Evolutionary conservation across 2,329 filamentous ascomycete genomes (phyloP).

Genomic region (Lecanicillium sp.): DNA sequence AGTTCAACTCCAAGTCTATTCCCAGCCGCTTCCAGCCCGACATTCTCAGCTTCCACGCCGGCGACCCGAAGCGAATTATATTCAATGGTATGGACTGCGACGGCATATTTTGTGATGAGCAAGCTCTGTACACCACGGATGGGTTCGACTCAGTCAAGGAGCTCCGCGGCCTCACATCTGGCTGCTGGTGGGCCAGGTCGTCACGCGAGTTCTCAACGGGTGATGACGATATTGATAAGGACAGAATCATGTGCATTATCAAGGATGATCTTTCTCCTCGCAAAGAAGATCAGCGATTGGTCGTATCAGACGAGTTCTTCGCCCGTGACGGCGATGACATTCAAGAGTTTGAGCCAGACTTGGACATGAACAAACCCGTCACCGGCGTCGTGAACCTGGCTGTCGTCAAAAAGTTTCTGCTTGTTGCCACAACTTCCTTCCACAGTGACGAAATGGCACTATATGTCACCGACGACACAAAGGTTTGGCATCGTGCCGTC

Average conservation of each 20-base stretch:
- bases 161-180: slow-evolving; percentile 59
- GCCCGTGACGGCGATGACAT: slow-evolving; percentile 36
- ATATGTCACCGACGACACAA: slow-evolving; percentile 77
- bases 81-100: slow-evolving; percentile 69
- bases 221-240: slow-evolving; percentile 53
- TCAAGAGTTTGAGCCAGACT: slow-evolving; percentile 64
- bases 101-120: slow-evolving; percentile 54
- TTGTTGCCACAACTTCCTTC: slow-evolving; percentile 71
- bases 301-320: slow-evolving; percentile 82
- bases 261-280: slow-evolving; percentile 62
- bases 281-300: slow-evolving; percentile 66
- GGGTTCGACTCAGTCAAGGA: slow-evolving; percentile 66
- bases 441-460: slow-evolving; percentile 86
- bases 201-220: slow-evolving; percentile 66
- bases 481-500: slow-evolving; percentile 83
- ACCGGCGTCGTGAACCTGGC: slow-evolving; percentile 76
- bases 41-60: slow-evolving; percentile 70
- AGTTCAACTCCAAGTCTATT: slow-evolving; percentile 56
- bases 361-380: slow-evolving; percentile 67
- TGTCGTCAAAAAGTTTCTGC: slow-evolving; percentile 74
- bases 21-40: slow-evolving; percentile 44
- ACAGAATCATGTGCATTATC: slow-evolving; percentile 74
- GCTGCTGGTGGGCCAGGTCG: slow-evolving; percentile 83
- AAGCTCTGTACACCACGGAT: slow-evolving; percentile 69
- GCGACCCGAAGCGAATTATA: slow-evolving; percentile 75